Base-by-base conservation (phyloP, 306 rosid species). In the Quercus dentata region DNA sequence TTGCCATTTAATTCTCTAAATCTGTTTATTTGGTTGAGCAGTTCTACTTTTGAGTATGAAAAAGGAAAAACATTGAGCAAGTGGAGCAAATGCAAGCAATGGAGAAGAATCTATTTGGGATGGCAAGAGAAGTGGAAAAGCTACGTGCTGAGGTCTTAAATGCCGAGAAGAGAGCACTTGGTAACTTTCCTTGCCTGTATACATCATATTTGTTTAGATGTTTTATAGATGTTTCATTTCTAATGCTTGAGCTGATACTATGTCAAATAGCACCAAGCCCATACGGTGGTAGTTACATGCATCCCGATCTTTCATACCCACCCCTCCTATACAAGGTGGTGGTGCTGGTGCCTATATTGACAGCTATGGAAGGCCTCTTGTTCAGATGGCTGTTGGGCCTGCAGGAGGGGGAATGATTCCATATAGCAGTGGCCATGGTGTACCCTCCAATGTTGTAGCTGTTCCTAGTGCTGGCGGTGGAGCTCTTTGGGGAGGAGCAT, bases 111-210 rank as follows among this genome's bases (percentile, higher is more conserved):
- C 86, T 95, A 23, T 84, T 91, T 67, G 89, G 79, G 3, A 88
- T 90, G 91, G 94, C 94, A n/a, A 87, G 87, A 79, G 98, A 95
- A 88, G 91, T 92, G 61, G 97, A 92, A 79, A 85, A 79, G 79
- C 79, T 95, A 73, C 89, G 92, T 23, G 80, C 85, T 4, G 92
- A 92, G 84, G 87, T 91, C 82, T 79, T 61, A 64, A 91, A 87
- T 54, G 87, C 80, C 9, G 94, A 94, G 80, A 92, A 84, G 78
- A 90, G 88, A 80, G 87, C 63, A 69, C 82, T 83, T 20, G 96
- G 99, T 95, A 91, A 85, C 55, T 79, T 78, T 72, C 74, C 76
- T 79, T 35, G 65, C 71, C 74, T 74, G 76, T 69, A 56, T 54
- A 17, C 56, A 77, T 46, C 25, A 5, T 68, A 15, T 71, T 20